phyloP scores from a whole-genome alignment of 139 green algal species.

The Microglena sp. region DNA sequence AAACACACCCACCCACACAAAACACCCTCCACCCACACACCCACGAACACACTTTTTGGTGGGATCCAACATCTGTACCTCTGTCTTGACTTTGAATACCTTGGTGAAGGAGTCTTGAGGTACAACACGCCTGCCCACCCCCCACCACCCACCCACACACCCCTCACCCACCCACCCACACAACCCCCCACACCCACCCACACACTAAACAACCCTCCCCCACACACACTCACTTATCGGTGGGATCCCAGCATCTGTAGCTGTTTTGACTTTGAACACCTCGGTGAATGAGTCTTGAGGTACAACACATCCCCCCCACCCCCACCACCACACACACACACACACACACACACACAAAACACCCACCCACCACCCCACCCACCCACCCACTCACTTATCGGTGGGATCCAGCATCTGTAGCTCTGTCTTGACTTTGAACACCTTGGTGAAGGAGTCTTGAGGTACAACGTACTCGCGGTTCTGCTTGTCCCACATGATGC shows the following conservation, averaged over 20 bases:
- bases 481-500: conserved; percentile 32
- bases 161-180: too few relatives aligned
- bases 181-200: too few relatives aligned
- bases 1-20: too few relatives aligned
- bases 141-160: background rate
- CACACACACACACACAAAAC: too few relatives aligned
- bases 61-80: too few relatives aligned
- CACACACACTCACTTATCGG: conserved; percentile 5
- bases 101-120: too few relatives aligned
- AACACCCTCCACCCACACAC: background rate
- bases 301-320: too few relatives aligned
- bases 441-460: conserved; percentile 33
- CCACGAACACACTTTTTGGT: conserved; percentile 5
- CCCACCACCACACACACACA: too few relatives aligned
- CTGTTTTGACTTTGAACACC: conserved; percentile 34
- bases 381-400: conserved; percentile 5
- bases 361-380: background rate
- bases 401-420: conserved; percentile 39
- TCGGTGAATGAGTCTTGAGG: conserved; percentile 35
- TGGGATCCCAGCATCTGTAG: conserved; percentile 41
- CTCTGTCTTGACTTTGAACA: conserved; percentile 38
- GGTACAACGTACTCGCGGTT: conserved; percentile 38
- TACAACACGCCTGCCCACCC: too few relatives aligned
- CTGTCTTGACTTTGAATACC: too few relatives aligned
- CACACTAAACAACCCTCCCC: too few relatives aligned